phyloP scores from a whole-genome alignment of 2,329 filamentous ascomycete species.

The Pyricularia sp. region DNA sequence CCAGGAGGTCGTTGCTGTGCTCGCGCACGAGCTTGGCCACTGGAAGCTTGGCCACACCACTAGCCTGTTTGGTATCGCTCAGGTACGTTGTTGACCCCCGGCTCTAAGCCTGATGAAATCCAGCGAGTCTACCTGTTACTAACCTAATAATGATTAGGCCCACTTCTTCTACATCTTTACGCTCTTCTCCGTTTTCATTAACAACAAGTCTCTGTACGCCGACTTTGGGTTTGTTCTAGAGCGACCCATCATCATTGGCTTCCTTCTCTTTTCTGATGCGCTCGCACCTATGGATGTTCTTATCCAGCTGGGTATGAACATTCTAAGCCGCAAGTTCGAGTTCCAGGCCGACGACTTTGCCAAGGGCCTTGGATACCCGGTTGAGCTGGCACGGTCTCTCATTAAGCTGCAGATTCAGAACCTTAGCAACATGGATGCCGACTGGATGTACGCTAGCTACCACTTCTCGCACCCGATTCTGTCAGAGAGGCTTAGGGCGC shows the following conservation, averaged over 20 bases:
- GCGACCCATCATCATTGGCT: constrained; percentile 90
- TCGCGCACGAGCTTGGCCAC: constrained; percentile 93
- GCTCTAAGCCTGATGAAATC: not conserved
- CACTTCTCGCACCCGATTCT: constrained; percentile 97
- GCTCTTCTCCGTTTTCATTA: constrained; percentile 94
- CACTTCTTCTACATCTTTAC: constrained; percentile 97
- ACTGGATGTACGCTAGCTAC: constrained; percentile 97
- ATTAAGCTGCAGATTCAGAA: constrained; percentile 99
- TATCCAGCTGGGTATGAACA: constrained; percentile 92
- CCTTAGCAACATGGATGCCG: constrained; percentile 95
- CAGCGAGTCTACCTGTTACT: constrained; percentile 10
- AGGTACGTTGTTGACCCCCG: constrained; percentile 41
- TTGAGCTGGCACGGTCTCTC: constrained; percentile 75
- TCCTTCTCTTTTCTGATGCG: constrained; percentile 96
- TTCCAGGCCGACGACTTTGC: constrained; percentile 95
- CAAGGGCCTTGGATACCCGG: constrained; percentile 70
- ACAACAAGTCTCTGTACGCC: constrained; percentile 83
- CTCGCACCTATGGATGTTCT: constrained; percentile 89
- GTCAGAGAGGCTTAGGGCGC: constrained; percentile 81
- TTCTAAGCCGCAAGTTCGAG: constrained; percentile 88
- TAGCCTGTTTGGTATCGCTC: constrained; percentile 76
- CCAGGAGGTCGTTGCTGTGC: constrained; percentile 86
- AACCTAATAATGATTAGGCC: constrained; percentile 41
- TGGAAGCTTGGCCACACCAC: constrained; percentile 96
- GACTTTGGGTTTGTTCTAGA: constrained; percentile 81